A percentile compares a stretch with the other conserved stretches of the same genome.
These are phyloP conservation scores for Prunus mongolica DNA, from an alignment of 306 rosid species.

Conservation along the genomic window DNA sequence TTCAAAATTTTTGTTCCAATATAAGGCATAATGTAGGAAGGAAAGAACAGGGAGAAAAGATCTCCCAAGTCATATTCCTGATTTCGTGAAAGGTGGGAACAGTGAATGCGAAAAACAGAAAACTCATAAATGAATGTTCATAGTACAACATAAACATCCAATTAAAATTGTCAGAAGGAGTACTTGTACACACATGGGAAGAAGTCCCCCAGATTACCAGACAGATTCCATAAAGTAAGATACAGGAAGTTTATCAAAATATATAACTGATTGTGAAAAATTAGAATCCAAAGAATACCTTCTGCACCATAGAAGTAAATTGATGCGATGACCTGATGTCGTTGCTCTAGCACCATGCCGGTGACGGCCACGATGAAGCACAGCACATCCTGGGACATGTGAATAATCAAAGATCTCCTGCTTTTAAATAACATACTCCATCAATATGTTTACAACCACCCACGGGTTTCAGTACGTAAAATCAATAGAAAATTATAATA, in stretches of 20 bases:
- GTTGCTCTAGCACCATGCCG: constrained; percentile 90
- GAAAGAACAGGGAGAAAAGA: background rate
- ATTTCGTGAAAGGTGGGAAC: background rate
- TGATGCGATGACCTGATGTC: constrained; percentile 67
- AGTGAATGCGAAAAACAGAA: background rate
- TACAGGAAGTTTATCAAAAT: background rate
- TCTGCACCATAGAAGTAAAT: constrained; percentile 87
- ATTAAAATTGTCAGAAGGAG: background rate
- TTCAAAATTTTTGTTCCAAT: background rate
- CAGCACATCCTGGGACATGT: constrained; percentile 79
- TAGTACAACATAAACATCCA: background rate
- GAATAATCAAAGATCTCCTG: constrained; percentile 74
- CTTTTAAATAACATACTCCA: constrained; percentile 39
- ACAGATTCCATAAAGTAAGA: background rate
- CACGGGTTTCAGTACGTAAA: background rate
- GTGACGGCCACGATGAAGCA: constrained; percentile 83
- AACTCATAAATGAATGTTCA: background rate
- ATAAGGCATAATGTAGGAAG: background rate
- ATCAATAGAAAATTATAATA: too few species aligned
- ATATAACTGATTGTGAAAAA: constrained; percentile 7
- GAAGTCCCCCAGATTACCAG: background rate
- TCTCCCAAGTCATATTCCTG: background rate
- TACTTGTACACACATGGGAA: background rate
- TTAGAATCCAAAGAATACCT: constrained; percentile 46
- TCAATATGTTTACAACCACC: constrained; percentile 24